Base-by-base conservation (phyloP, 176 grass and related monocot genomes). In the Rhynchospora tenuis region DNA sequence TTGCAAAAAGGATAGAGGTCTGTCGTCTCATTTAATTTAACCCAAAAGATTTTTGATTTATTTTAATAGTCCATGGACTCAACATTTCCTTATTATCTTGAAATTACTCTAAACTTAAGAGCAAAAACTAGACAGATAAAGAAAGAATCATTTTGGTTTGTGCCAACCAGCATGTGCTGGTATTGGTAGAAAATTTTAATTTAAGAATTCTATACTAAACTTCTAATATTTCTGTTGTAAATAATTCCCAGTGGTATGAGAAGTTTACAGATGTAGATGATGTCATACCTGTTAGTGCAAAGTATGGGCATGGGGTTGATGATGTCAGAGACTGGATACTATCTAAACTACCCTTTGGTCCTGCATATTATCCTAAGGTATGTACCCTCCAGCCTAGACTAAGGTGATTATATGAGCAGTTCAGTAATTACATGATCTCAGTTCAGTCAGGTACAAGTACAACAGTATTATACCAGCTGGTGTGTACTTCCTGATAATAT, bases 361-460 rank as follows among this genome's bases (percentile, higher is more conserved):
- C 92, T 91, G 82, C 95, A 59, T 98, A 98, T 89, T 98, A 98
- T 66, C 90, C 92, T 38, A 98, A 98, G 92, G 92, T 95, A 87
- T 83, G 73, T 31, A 16, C 23, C 50, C 24, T 76, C 7, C 1
- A 23, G 69, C 69, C 17, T 71, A 71, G n/a, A 48, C 69, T 48
- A 6, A 11, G n/a, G 10, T 15, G 13, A 22, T 46, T 22, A 71
- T 71, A 71, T 22, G 17, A 71, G 42, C 46, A 11, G 15, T 6
- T 44, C 20, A 7, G 1, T 24, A 64, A 20, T 12, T 64, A 22
- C 33, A 64, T 64, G 22, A 46, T 71, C 66, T 70, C 1, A 20
- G 33, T n/a, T 2, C 67, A 3, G 0, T 71, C 45, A 16, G 33
- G 11, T 16, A 61, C 55, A 29, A 12, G 28, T 67, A 27, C 29